Base-by-base conservation (phyloP, 495 filamentous ascomycete genomes). In the Penicillium ochrochloron region DNA sequence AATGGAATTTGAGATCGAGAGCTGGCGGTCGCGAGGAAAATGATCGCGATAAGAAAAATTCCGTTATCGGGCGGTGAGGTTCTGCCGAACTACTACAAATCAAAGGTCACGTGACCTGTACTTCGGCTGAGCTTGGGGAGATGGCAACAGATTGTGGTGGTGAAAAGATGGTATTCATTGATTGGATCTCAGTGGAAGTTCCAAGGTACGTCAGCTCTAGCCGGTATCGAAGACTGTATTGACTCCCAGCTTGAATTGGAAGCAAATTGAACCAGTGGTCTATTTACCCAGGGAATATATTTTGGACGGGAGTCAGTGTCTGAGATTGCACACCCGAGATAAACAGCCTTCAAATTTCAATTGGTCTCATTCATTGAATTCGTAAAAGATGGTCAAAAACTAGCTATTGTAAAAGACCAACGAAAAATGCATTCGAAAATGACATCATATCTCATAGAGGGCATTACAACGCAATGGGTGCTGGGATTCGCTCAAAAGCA, bases 61-160 rank as follows among this genome's bases (percentile, higher is more conserved):
- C 44, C 54, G 68, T 66, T 71, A 71, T 73, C 70, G 57, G 59
- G 70, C 70, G 70, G 70, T 73, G 61, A 25, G n/a, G 17, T 71
- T 73, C 63, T 71, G 65, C 66, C 55, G n/a, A 4, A 0, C 10
- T 15, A 21, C 19, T 1, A 11, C 2, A 23, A 23, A 12, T 9
- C 19, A 27, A 0, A 21, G 6, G 23, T 11, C 56, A 58, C 56
- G 56, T 44, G 56, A 58, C 35, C 5, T 35, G n/a, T 4, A 5
- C 0, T 0, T 23, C 25, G n/a, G 2, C 21, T 25, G 35, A 12
- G 35, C 12, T 15, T 15, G n/a, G n/a, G n/a, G n/a, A n/a, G n/a
- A n/a, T n/a, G n/a, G n/a, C n/a, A n/a, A n/a, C n/a, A n/a, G n/a
- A n/a, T n/a, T n/a, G n/a, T n/a, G 35, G 11, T 12, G 2, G 12